Percentiles rank a stretch among this genome's conserved stretches.
phyloP scores from a whole-genome alignment of 768 basidiomycete genomes.

The Hygrophorus pudorinus region DNA sequence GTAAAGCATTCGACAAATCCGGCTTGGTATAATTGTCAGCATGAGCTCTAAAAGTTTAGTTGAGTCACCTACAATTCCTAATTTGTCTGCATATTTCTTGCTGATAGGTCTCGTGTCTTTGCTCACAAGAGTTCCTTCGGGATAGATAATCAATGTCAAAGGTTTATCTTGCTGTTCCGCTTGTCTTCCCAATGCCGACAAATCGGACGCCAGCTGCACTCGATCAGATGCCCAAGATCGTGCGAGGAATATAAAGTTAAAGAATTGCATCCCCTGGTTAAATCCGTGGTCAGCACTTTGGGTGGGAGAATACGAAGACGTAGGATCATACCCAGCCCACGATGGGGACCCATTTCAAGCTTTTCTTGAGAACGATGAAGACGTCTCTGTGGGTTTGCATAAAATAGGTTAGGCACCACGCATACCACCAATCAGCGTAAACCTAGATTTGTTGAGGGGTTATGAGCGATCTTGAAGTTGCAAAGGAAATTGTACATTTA shows the following conservation, averaged over 20 bases:
- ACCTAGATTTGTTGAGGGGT: slow-evolving; percentile 30
- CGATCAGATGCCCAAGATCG: slow-evolving; percentile 88
- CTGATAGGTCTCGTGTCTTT: slow-evolving; percentile 77
- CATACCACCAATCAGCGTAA: slow-evolving; percentile 82
- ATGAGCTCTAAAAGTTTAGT: neutral
- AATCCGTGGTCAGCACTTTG: slow-evolving; percentile 3
- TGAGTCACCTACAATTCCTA: slow-evolving; percentile 65
- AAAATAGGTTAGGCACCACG: slow-evolving; percentile 76
- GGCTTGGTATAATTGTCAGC: slow-evolving; percentile 31
- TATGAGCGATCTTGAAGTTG: neutral
- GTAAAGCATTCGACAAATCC: slow-evolving; percentile 71
- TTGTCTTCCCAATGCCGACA: slow-evolving; percentile 58
- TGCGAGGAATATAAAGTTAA: slow-evolving; percentile 85
- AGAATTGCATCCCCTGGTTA: slow-evolving; percentile 86
- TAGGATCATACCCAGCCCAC: slow-evolving; percentile 66
- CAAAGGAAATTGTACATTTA: slow-evolving; percentile 24
- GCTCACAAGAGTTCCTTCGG: slow-evolving; percentile 93
- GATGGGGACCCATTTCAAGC: slow-evolving; percentile 74
- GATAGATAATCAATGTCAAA: slow-evolving; percentile 80
- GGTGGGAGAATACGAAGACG: neutral
- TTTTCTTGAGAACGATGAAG: slow-evolving; percentile 89
- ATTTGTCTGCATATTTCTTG: slow-evolving; percentile 80
- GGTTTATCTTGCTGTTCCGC: slow-evolving; percentile 63
- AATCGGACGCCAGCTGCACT: slow-evolving; percentile 48
- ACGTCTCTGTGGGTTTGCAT: slow-evolving; percentile 54